Base-by-base conservation (phyloP, 2,329 filamentous ascomycete species). In the Claviceps quebecensis region DNA sequence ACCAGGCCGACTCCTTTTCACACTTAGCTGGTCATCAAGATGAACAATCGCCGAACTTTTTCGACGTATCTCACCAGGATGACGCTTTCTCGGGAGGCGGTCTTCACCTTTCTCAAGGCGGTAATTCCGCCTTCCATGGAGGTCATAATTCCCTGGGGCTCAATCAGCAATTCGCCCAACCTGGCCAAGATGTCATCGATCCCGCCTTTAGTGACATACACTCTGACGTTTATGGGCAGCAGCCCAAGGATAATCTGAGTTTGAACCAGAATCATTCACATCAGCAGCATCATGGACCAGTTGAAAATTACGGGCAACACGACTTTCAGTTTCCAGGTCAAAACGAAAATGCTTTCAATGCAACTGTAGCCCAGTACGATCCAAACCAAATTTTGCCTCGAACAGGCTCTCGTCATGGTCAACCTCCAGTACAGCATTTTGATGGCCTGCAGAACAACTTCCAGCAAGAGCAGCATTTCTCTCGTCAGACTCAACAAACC, bases 161-260 rank as follows among this genome's bases (percentile, higher is more conserved):
- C 49, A 61, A 60, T 49, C 64, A 66, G 49, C 66, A 65, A 41
- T 71, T 63, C 53, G 56, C 61, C 43, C 63, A 65, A 34, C 53
- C 64, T 14, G 56, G 56, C 40, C 62, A 66, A 53, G 67, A 70
- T 52, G 61, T 65, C 45, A 59, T 70, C 41, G 63, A 71, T 52
- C 61, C 67, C 41, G 59, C 63, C 34, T 69, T 70, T 47, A 57
- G 59, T 57, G 63, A 64, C 51, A 60, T 70, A 9, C 64, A 68
- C 40, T 59, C 66, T 14, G 67, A 68, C 38, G 50, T 70, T 23
- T 72, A 69, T 50, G 57, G 56, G 9, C 67, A 70, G 47, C 66
- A 65, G 49, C 54, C 58, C 23, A 59, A 66, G 47, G 55, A 57
- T 52, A 61, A 63, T 23, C 50, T 57, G 49, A 52, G 38, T 34